Evolutionary conservation across 306 rosid genomes (phyloP).

Genomic region (Prunus campanulata): DNA sequence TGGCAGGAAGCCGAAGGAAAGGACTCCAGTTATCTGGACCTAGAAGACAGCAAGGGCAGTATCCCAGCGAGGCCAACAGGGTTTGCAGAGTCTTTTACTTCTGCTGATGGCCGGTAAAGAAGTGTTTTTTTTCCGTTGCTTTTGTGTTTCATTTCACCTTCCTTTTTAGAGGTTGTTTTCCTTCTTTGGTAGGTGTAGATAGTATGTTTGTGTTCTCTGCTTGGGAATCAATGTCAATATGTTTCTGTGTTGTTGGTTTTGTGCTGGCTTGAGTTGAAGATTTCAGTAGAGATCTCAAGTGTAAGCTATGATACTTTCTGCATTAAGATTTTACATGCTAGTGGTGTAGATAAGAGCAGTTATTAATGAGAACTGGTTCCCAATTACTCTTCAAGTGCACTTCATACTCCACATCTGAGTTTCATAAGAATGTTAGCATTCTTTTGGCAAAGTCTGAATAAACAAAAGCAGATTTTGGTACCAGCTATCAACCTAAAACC

Average conservation of each 20-base stretch:
- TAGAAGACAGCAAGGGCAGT: conserved; percentile 90
- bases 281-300: conserved; percentile 41
- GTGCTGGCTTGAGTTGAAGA: conserved; percentile 34
- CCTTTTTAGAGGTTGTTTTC: not conserved
- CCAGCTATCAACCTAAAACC: not conserved
- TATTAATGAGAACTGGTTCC: conserved; percentile 38
- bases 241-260: conserved; percentile 22
- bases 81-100: conserved; percentile 92
- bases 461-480: not conserved
- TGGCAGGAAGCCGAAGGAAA: conserved; percentile 97
- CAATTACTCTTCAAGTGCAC: conserved; percentile 29
- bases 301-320: conserved; percentile 39
- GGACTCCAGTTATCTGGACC: conserved; percentile 59
- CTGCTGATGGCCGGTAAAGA: conserved; percentile 86
- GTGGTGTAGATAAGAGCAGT: conserved; percentile 53
- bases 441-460: not conserved
- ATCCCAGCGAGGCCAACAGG: conserved; percentile 95
- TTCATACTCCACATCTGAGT: not conserved
- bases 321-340: conserved; percentile 30
- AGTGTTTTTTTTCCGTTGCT: conserved; percentile 27
- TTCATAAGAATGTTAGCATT: not conserved
- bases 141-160: conserved; percentile 2
- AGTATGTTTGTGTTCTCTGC: conserved; percentile 34
- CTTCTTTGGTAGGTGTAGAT: conserved; percentile 51
- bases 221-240: conserved; percentile 31